Evolutionary conservation across 305 asterid genomes (phyloP).

Genomic region (Fraxinus sp.): DNA sequence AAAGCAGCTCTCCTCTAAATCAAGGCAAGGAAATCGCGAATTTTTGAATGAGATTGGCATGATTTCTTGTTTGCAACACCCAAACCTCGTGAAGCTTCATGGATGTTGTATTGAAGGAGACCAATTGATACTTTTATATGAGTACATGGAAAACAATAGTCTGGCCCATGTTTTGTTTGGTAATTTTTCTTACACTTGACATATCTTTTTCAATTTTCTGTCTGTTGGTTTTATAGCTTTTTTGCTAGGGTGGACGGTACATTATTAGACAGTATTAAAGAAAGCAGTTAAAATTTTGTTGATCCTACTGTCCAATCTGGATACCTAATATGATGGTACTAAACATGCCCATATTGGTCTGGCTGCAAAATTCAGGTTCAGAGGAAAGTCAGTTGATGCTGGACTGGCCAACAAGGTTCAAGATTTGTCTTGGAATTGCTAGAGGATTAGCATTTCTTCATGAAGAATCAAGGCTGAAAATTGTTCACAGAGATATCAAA

Average conservation of each 20-base stretch:
- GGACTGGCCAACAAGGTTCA: slow-evolving; percentile 83
- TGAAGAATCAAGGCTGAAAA: slow-evolving; percentile 78
- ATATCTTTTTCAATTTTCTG: neutral
- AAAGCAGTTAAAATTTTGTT: neutral
- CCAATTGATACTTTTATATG: slow-evolving; percentile 78
- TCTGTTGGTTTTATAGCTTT: neutral
- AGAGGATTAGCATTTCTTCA: slow-evolving; percentile 89
- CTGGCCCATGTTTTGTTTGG: slow-evolving; percentile 79
- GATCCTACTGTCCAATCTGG: neutral
- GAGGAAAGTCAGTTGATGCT: slow-evolving; percentile 51
- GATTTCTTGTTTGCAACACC: slow-evolving; percentile 88
- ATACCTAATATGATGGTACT: neutral
- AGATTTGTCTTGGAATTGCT: slow-evolving; percentile 76
- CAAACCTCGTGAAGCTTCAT: slow-evolving; percentile 83
- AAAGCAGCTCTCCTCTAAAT: slow-evolving; percentile 81
- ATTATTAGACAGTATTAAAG: neutral
- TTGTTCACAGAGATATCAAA: slow-evolving; percentile 94
- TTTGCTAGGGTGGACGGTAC: neutral
- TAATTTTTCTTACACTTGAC: slow-evolving; percentile 20
- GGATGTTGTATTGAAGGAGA: slow-evolving; percentile 91
- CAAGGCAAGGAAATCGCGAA: slow-evolving; percentile 88
- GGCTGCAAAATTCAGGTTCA: slow-evolving; percentile 38
- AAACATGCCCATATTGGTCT: slow-evolving; percentile 4
- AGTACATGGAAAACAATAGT: slow-evolving; percentile 92
- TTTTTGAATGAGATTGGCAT: slow-evolving; percentile 83